phyloP scores from a whole-genome alignment of 495 filamentous ascomycete species.

The Daldinia concentrica region DNA sequence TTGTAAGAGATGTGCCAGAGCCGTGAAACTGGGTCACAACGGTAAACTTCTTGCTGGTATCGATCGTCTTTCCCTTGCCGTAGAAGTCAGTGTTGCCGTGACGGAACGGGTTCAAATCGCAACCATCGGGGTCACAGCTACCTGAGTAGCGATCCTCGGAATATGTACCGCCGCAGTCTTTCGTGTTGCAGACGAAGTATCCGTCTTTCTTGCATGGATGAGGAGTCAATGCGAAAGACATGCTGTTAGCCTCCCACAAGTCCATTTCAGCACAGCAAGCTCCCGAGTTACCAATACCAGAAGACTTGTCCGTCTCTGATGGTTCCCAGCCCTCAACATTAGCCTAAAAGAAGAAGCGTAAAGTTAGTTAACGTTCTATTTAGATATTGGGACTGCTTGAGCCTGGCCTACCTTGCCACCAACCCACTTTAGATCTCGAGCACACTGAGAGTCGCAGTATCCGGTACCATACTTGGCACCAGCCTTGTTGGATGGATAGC shows the following conservation, averaged over 20 bases:
- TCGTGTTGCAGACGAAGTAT: slow-evolving; percentile 56
- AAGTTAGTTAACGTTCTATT: background rate
- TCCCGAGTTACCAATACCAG: slow-evolving; percentile 65
- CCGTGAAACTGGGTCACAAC: slow-evolving; percentile 76
- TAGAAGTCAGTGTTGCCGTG: slow-evolving; percentile 65
- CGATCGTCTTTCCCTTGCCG: slow-evolving; percentile 61
- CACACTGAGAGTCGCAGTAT: slow-evolving; percentile 68
- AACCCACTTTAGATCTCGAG: slow-evolving; percentile 61
- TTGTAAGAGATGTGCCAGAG: slow-evolving; percentile 64
- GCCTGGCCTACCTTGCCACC: slow-evolving; percentile 50
- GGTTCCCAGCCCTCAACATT: slow-evolving; percentile 68
- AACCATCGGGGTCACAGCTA: slow-evolving; percentile 62
- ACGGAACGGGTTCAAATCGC: slow-evolving; percentile 60
- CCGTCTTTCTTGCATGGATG: slow-evolving; percentile 66
- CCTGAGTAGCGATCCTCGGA: slow-evolving; percentile 55
- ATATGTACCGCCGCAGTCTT: slow-evolving; percentile 61
- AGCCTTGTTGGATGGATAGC: slow-evolving; percentile 62
- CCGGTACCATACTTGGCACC: slow-evolving; percentile 68
- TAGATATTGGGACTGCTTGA: background rate
- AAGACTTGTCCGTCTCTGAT: slow-evolving; percentile 64
- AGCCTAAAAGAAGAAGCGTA: slow-evolving; percentile 44
- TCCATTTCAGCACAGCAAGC: slow-evolving; percentile 80
- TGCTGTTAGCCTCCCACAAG: slow-evolving; percentile 75
- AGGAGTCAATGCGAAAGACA: slow-evolving; percentile 68
- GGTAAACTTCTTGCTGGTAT: slow-evolving; percentile 68